Evolutionary conservation across 2,329 filamentous ascomycete species (phyloP).

Genomic region (Neoascochyta sp.): DNA sequence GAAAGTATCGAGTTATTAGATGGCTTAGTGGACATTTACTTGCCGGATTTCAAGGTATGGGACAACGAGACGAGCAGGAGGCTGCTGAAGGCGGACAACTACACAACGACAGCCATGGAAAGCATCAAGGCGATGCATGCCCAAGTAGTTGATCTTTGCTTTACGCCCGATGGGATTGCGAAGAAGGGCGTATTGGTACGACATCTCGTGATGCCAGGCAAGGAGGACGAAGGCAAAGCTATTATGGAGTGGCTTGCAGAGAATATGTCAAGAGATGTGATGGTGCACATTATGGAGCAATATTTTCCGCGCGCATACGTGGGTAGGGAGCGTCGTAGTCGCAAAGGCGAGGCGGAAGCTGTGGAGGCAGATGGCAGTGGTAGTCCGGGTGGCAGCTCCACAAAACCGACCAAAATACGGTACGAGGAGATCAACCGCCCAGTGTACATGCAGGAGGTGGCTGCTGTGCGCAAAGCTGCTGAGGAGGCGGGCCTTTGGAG

Average conservation of each 20-base stretch:
- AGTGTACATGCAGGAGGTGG: constrained; percentile 62
- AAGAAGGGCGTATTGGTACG: constrained; percentile 72
- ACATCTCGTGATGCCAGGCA: constrained; percentile 81
- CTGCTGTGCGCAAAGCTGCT: constrained; percentile 63
- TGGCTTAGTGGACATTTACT: constrained; percentile 77
- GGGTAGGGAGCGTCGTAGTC: constrained; percentile 56
- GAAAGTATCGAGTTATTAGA: constrained; percentile 70
- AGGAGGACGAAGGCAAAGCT: constrained; percentile 65
- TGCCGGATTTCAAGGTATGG: constrained; percentile 90
- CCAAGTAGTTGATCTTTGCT: constrained; percentile 79
- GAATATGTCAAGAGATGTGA: constrained; percentile 69
- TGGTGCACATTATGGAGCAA: constrained; percentile 87
- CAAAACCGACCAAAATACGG: constrained; percentile 49
- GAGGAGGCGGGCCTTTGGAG: constrained; percentile 71
- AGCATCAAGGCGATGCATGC: constrained; percentile 76
- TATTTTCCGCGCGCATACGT: constrained; percentile 79
- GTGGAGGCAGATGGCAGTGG: too few species aligned
- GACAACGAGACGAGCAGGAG: constrained; percentile 61
- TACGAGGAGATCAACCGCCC: constrained; percentile 78
- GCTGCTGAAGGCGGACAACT: constrained; percentile 74
- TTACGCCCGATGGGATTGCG: constrained; percentile 75
- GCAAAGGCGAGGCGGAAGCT: constrained; percentile 34
- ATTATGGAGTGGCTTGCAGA: constrained; percentile 75
- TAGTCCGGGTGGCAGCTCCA: constrained; percentile 23
- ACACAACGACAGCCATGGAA: constrained; percentile 67